Base-by-base conservation (phyloP, 2,329 filamentous ascomycete species). In the Pyricularia sp. region DNA sequence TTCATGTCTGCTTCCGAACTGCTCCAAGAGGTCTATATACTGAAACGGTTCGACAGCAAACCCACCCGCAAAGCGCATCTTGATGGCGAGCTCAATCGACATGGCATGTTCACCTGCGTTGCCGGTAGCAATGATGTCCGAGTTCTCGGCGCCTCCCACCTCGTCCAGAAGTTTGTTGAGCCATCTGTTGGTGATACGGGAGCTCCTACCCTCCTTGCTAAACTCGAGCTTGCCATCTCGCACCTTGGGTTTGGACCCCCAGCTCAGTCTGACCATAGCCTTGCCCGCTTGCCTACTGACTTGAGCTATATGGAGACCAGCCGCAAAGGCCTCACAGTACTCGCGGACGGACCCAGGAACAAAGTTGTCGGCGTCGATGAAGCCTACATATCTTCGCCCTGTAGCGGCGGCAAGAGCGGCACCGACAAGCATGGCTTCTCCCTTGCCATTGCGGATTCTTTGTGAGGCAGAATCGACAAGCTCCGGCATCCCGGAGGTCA, bases 81-180 rank as follows among this genome's bases (percentile, higher is more conserved):
- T 75, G 11, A 73, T 67, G 1, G 77, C 79, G n/a, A 81, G 71
- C 9, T 74, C 74, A 70, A 80, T 75, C 14, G 74, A 76, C 74
- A 81, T 78, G 69, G 76, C 75, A 66, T 78, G 76, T 69, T 77
- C 76, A 33, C 75, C 77, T 1, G 77, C 76, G 66, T 78, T 78
- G 11, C 75, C 77, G 0, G 77, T 78, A 4, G 73, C 72, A 64
- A 78, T 72, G 20, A 76, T 70, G n/a, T 72, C 71, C 28, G 33
- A 61, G 14, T 68, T 5, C 31, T 28, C 26, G 4, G 33, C 33
- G 14, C n/a, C 66, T 26, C 67, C 68, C 28, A 31, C n/a, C 14
- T 63, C 23, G 10, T 42, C 67, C 12, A 77, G 69, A 30, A 77
- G 61, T 4, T 65, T 68, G 70, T 77, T 78, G 26, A 78, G 72